Evolutionary conservation across 805 yeast genomes (phyloP).

Genomic region (Kuraishia borneana): DNA sequence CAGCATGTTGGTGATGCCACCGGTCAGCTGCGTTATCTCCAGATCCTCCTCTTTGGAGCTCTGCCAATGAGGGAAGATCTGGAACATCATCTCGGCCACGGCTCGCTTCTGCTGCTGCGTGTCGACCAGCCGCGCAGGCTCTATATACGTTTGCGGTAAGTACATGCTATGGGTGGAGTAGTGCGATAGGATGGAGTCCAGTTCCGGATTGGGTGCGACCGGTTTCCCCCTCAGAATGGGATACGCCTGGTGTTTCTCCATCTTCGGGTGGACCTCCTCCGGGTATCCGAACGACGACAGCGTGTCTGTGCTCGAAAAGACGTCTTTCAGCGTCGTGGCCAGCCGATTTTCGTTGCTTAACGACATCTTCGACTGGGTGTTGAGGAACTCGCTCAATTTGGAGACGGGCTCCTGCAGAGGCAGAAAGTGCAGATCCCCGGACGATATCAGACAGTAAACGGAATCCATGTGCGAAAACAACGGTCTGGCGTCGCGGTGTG

Average conservation of each 20-base stretch:
- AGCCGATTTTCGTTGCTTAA: background rate
- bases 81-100: constrained; percentile 24
- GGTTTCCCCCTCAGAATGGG: background rate
- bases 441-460: constrained; percentile 16
- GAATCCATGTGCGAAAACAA: constrained; percentile 2
- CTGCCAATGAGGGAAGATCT: constrained; percentile 31
- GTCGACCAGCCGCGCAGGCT: constrained; percentile 19
- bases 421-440: constrained; percentile 15
- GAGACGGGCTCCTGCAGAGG: constrained; percentile 7
- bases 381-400: constrained; percentile 1
- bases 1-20: constrained; percentile 57
- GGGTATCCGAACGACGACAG: background rate
- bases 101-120: constrained; percentile 21
- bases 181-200: constrained; percentile 8
- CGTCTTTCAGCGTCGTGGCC: background rate
- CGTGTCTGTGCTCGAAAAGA: background rate
- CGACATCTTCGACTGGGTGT: constrained; percentile 1
- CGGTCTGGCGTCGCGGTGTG: background rate
- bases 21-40: constrained; percentile 34
- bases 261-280: background rate
- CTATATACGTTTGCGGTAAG: constrained; percentile 30
- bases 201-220: background rate
- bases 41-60: constrained; percentile 13
- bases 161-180: constrained; percentile 38
- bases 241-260: background rate